A percentile compares a stretch with the other conserved stretches of the same genome.
phyloP scores from a whole-genome alignment of 1,284 basidiomycete species.

The Veloboletus limbatus region DNA sequence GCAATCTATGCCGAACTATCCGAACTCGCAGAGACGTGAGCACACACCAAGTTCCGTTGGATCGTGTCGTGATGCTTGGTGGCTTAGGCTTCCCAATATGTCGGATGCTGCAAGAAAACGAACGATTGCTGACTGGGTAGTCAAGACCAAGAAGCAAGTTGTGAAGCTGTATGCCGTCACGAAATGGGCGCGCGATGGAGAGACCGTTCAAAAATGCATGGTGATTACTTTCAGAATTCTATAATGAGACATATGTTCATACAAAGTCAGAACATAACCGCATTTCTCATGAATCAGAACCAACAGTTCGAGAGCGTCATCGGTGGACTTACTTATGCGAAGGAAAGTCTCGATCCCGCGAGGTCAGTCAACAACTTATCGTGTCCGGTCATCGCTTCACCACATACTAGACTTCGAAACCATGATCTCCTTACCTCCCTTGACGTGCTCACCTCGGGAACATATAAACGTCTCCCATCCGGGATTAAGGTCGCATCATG shows the following conservation, averaged over 20 bases:
- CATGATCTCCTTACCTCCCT: slow-evolving; percentile 88
- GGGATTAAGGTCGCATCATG: slow-evolving; percentile 61
- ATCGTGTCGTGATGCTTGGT: slow-evolving; percentile 1
- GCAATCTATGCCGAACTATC: slow-evolving; percentile 80
- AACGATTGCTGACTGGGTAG: slow-evolving; percentile 82
- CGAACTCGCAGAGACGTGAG: slow-evolving; percentile 85
- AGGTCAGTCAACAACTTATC: slow-evolving; percentile 42
- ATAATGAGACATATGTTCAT: slow-evolving; percentile 3
- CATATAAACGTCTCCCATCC: slow-evolving; percentile 76
- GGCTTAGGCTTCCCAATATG: slow-evolving; percentile 73
- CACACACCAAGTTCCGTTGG: slow-evolving; percentile 8
- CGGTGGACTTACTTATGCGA: slow-evolving; percentile 59
- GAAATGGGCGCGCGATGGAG: slow-evolving; percentile 81
- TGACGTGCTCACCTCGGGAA: slow-evolving; percentile 80
- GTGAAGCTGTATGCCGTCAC: slow-evolving; percentile 85
- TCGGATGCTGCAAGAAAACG: slow-evolving; percentile 81
- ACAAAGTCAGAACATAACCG: slow-evolving; percentile 67
- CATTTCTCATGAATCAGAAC: slow-evolving; percentile 81
- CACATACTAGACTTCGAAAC: slow-evolving; percentile 69
- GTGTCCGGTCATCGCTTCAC: slow-evolving; percentile 1
- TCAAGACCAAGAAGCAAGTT: slow-evolving; percentile 84
- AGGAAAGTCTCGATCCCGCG: slow-evolving; percentile 64
- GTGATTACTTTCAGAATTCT: slow-evolving; percentile 35
- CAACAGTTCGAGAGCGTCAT: slow-evolving; percentile 77
- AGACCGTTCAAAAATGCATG: slow-evolving; percentile 82